Evolutionary conservation across 768 basidiomycete species (phyloP).

Genomic region (Sistotremastrum niveocremeum): DNA sequence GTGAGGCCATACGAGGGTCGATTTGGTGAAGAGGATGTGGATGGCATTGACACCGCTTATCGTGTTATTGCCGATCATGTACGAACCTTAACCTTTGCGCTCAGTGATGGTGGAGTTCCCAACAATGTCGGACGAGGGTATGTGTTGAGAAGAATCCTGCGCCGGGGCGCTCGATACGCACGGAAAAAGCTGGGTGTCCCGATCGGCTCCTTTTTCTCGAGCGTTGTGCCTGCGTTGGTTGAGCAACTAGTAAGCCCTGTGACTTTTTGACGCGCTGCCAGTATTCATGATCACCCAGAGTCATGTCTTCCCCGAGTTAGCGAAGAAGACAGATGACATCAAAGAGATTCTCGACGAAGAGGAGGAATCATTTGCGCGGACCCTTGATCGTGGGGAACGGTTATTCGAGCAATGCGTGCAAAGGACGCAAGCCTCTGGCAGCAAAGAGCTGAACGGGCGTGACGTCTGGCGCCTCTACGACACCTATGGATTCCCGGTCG

Average conservation of each 20-base stretch:
- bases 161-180: conserved; percentile 90
- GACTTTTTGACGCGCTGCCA: neutral
- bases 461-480: conserved; percentile 98
- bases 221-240: conserved; percentile 77
- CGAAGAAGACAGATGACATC: conserved; percentile 64
- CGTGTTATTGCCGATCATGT: conserved; percentile 95
- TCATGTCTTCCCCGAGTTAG: conserved; percentile 85
- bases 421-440: conserved; percentile 47
- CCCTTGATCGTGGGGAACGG: conserved; percentile 91
- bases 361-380: conserved; percentile 95
- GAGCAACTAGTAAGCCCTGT: conserved; percentile 61
- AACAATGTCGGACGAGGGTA: conserved; percentile 96
- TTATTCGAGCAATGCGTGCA: conserved; percentile 82
- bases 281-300: conserved; percentile 36
- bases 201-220: conserved; percentile 92
- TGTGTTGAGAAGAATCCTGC: conserved; percentile 85
- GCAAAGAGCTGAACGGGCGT: conserved; percentile 63
- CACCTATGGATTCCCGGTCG: conserved; percentile 96
- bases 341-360: conserved; percentile 96
- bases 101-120: conserved; percentile 93
- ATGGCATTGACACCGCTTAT: conserved; percentile 96
- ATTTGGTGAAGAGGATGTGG: conserved; percentile 87
- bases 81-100: conserved; percentile 85
- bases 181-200: conserved; percentile 87
- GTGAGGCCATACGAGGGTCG: conserved; percentile 80